Percentiles rank a stretch among this genome's conserved stretches.
These are phyloP conservation scores for Wickerhamomyces mucosus DNA, from an alignment of 805 yeast species.

Conservation along the genomic window DNA sequence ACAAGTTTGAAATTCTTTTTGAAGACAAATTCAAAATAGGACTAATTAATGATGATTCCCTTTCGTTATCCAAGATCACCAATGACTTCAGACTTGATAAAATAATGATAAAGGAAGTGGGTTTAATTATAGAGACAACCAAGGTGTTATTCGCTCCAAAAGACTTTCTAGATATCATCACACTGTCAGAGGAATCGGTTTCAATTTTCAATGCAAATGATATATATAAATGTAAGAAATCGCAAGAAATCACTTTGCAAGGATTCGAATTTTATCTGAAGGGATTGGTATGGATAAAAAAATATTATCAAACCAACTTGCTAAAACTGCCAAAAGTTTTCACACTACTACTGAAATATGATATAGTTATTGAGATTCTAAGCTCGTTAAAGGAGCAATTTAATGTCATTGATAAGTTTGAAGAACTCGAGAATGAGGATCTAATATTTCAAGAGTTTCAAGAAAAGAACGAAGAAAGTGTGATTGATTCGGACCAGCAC, in stretches of 20 bases:
- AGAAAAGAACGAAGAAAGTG: background rate
- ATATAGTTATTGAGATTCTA: background rate
- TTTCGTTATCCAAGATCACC: background rate
- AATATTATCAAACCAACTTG: too few relatives aligned
- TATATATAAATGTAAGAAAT: background rate
- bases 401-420: constrained; percentile 6
- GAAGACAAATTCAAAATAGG: constrained; percentile 6
- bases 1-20: constrained; percentile 11
- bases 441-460: constrained; percentile 5
- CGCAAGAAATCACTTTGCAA: constrained; percentile 5
- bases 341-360: background rate
- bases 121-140: background rate
- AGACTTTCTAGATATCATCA: background rate
- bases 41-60: constrained; percentile 12
- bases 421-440: constrained; percentile 9
- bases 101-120: background rate
- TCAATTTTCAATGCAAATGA: background rate
- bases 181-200: background rate
- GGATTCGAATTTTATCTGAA: constrained; percentile 5
- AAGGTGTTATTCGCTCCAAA: background rate
- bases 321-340: background rate
- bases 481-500: background rate
- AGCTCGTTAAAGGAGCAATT: constrained; percentile 1
- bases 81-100: background rate
- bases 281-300: constrained; percentile 5